Percentiles rank a stretch among this genome's conserved stretches.
phyloP scores from a whole-genome alignment of 2,329 filamentous ascomycete species.

The Pseudonectria foliicola region DNA sequence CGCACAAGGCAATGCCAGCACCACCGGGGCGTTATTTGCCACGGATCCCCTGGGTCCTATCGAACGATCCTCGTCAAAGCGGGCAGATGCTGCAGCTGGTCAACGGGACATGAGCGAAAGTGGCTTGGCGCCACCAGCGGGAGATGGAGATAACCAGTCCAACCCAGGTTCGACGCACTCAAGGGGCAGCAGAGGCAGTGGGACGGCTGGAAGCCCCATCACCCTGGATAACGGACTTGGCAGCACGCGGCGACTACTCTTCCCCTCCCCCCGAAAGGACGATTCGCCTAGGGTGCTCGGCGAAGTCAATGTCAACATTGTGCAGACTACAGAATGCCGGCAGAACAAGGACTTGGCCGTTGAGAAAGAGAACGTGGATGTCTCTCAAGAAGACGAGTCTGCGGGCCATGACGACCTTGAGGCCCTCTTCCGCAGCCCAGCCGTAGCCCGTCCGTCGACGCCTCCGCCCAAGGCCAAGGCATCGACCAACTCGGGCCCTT shows the following conservation, averaged over 20 bases:
- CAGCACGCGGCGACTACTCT: constrained; percentile 62
- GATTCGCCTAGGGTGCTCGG: constrained; percentile 55
- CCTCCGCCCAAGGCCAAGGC: constrained; percentile 42
- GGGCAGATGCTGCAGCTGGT: constrained; percentile 6
- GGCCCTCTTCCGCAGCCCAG: constrained; percentile 59
- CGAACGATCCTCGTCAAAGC: constrained; percentile 32
- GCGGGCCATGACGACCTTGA: constrained; percentile 47
- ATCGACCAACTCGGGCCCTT: constrained; percentile 33
- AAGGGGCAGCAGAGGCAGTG: constrained; percentile 45
- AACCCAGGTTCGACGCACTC: constrained; percentile 43
- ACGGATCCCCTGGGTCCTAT: constrained; percentile 46
- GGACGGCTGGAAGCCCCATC: constrained; percentile 51
- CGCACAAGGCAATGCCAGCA: constrained; percentile 32
- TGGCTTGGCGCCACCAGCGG: constrained; percentile 2
- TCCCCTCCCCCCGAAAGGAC: constrained; percentile 67
- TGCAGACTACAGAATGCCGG: constrained; percentile 35
- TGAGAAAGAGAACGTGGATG: constrained; percentile 42
- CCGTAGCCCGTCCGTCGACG: constrained; percentile 39
- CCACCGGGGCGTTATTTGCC: constrained; percentile 47
- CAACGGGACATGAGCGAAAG: constrained; percentile 5
- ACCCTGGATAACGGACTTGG: constrained; percentile 43
- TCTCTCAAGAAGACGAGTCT: constrained; percentile 30
- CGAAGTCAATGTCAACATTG: constrained; percentile 47
- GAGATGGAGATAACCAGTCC: constrained; percentile 13
- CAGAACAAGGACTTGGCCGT: constrained; percentile 26